Conservation (phyloP, 23 red algal genomes). For the Agarophyton chilense region DNA sequence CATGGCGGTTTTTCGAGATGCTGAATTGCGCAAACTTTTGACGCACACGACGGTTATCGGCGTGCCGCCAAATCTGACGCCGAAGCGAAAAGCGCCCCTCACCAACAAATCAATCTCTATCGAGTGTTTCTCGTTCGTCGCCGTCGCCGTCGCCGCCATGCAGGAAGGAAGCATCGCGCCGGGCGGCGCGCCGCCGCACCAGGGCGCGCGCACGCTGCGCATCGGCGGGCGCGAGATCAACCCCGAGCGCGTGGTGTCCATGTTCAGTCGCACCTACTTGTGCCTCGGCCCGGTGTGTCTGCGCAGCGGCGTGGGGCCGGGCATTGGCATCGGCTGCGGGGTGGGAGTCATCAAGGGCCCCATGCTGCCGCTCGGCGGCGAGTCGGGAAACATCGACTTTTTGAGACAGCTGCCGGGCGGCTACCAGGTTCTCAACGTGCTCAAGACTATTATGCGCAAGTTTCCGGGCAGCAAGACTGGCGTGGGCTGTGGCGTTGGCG, state of each 20-base stretch:
- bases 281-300: conserved; percentile 96
- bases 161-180: not conserved
- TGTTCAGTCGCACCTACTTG: conserved; percentile 85
- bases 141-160: not conserved
- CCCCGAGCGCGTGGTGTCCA: not conserved
- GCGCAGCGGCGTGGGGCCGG: conserved; percentile 80
- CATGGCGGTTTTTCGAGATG: not conserved
- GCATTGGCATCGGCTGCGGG: conserved; percentile 92
- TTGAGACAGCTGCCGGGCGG: conserved; percentile 87
- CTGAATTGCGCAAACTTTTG: not conserved
- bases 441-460: conserved; percentile 76
- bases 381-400: conserved; percentile 60
- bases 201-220: not conserved
- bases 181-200: not conserved
- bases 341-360: conserved; percentile 86
- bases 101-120: too few species aligned
- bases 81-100: not conserved
- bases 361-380: conserved; percentile 68
- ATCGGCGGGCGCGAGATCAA: conserved; percentile 19
- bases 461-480: conserved; percentile 90
- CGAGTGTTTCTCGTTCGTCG: too few species aligned
- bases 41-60: not conserved
- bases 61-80: not conserved
- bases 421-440: conserved; percentile 85
- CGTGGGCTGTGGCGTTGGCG: conserved; percentile 93